Base-by-base conservation (phyloP, 2,329 filamentous ascomycete genomes). In the Pseudogymnoascus sp. region DNA sequence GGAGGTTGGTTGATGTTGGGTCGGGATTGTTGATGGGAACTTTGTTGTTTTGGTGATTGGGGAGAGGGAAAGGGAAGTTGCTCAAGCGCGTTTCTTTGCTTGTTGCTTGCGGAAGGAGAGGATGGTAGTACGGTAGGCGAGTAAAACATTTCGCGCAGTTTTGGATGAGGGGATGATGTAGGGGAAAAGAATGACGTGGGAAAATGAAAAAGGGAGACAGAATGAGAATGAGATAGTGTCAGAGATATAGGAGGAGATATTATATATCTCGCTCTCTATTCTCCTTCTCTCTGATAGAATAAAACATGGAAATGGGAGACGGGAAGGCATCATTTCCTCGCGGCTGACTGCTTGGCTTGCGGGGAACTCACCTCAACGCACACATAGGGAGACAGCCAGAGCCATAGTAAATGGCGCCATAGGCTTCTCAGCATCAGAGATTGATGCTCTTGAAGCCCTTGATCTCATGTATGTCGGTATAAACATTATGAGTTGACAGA, bases 1-100 rank as follows among this genome's bases (percentile, higher is more conserved):
- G 57, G 39, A 26, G 39, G 66, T 61, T 65, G 61, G 62, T 61
- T 34, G 59, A 31, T 42, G 61, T 60, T 42, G 64, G 57, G 29
- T 37, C 21, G 16, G 57, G 57, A 16, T 21, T 39, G 57, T 60
- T 39, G 57, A 60, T 37, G 31, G 57, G 57, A 37, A 60, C 36
- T 36, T 60, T 36, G 57, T 37, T 60, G 57, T 60, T 60, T 60
- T 60, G 31, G 57, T 60, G 57, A 60, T 60, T 36, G n/a, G 31
- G 31, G 45, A 14, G 29, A 51, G 23, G 45, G 45, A 51, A 23
- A 51, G 45, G 45, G 45, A 54, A 54, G 45, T 54, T 29, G 45
- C 45, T 54, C 45, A 54, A 60, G 57, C 57, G 57, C 57, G 57
- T 60, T 60, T 60, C 31, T 37, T 26, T 47, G 42, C 42, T 60